Evolutionary conservation across 805 yeast genomes (phyloP), one percentile per base, ranked within the genome.

Genomic region (Ogataea siamensis): DNA sequence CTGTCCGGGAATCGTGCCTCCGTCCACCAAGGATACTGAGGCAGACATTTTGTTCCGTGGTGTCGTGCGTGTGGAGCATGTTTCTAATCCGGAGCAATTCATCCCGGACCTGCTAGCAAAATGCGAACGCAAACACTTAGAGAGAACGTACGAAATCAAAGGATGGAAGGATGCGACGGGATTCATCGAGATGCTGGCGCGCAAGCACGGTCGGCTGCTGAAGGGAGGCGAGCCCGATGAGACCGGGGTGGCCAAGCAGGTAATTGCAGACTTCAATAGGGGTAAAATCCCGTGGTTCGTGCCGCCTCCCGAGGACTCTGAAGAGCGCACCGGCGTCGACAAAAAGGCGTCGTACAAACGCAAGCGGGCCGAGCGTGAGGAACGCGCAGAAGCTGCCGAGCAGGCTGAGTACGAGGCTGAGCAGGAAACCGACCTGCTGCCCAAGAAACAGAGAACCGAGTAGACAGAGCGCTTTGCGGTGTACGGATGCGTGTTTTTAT

Each of bases 171-270:
- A 74, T 48, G 62, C 87, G 15, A 68, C 82, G 16, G 96, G 88
- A 55, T 93, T 91, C 55, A 76, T 91, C 45, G 96, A 93, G 64
- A 68, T 87, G 56, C 70, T 91, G 49, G 98, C 98, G 1, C 79
- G 95, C 61, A 93, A 93, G 63, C 85, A 79, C 37, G 99, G 99
- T 46, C 78, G 96, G 62, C 72, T 91, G 51, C 66, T 93, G 50
- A 91, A 91, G 64, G 99, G 99, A 43, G 99, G 97, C 49, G 99
- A 93, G 66, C 95, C 98, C 1, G 98, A 91, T 62, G 97, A 91
- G 64, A 71, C 82, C 49, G 94, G 96, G 54, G 87, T 91, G 40
- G 80, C 98, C 26, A 91, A 88, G 63, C 82, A 83, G 56, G 83
- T 91, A 20, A 74, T 91, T 61, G 87, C 87, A 53, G 99, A 91